Evolutionary conservation across 805 yeast genomes (phyloP).

Genomic region (Yarrowia bubula): DNA sequence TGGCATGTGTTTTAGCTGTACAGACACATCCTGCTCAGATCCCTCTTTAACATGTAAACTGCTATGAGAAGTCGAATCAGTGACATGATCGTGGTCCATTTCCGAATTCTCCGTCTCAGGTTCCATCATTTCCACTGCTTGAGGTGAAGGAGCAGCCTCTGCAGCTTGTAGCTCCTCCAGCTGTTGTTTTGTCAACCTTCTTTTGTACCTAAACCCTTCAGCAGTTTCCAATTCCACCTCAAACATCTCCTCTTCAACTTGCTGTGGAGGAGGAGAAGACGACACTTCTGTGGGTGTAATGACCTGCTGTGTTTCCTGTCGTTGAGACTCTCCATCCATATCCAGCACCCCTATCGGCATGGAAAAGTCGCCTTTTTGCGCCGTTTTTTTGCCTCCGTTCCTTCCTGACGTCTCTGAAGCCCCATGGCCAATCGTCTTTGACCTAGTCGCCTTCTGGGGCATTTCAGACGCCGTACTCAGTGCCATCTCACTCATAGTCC

Average conservation of each 20-base stretch:
- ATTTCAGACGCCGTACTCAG: not conserved
- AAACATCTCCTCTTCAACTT: conserved; percentile 8
- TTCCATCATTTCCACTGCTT: conserved; percentile 1
- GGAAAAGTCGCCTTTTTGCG: not conserved
- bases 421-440: not conserved
- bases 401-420: not conserved
- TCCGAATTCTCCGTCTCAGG: conserved; percentile 15
- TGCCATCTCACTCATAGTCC: not conserved
- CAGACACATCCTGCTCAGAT: not conserved
- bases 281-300: conserved; percentile 15
- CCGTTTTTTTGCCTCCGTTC: not conserved
- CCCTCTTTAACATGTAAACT: not conserved
- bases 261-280: not conserved
- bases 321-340: not conserved
- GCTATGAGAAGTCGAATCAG: conserved; percentile 4
- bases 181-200: not conserved
- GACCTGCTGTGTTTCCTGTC: conserved; percentile 1
- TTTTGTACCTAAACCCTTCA: conserved; percentile 6
- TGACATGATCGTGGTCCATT: conserved; percentile 1
- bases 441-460: conserved; percentile 5
- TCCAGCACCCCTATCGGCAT: conserved; percentile 1
- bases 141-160: not conserved
- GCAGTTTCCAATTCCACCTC: conserved; percentile 24
- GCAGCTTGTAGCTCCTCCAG: conserved; percentile 17
- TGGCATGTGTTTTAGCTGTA: not conserved